Evolutionary conservation across 2,329 filamentous ascomycete genomes (phyloP).

Genomic region (Zasmidium cellare): DNA sequence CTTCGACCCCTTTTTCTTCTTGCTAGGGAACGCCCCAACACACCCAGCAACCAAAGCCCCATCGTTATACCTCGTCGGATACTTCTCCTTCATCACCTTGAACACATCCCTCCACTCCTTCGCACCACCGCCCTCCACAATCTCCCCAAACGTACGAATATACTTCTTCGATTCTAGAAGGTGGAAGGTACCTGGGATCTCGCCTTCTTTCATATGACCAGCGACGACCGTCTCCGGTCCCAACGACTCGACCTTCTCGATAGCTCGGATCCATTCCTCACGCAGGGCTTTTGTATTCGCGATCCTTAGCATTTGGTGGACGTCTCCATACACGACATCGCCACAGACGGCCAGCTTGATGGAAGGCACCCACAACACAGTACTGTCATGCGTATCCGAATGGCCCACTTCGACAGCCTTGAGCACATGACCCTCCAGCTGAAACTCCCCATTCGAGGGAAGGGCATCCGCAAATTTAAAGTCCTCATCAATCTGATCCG

Average conservation of each 20-base stretch:
- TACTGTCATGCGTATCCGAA: conserved; percentile 9
- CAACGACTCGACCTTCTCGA: conserved; percentile 11
- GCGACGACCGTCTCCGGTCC: conserved; percentile 7
- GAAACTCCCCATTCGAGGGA: conserved; percentile 3
- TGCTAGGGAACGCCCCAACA: not conserved
- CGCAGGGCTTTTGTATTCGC: conserved; percentile 9
- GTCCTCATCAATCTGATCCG: conserved; percentile 1
- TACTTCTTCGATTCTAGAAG: conserved; percentile 8
- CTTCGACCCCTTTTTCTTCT: not conserved
- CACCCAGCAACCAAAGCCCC: not conserved
- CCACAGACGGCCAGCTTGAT: conserved; percentile 11
- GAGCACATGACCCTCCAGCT: not conserved
- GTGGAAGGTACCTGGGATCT: conserved; percentile 7
- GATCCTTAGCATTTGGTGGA: conserved; percentile 11
- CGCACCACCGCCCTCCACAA: conserved; percentile 1
- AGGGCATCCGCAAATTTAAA: conserved; percentile 8
- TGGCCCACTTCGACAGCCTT: conserved; percentile 13
- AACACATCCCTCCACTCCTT: conserved; percentile 5
- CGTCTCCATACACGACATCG: conserved; percentile 15
- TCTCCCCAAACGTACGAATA: conserved; percentile 6
- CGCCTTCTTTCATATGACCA: conserved; percentile 10
- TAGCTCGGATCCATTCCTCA: conserved; percentile 12
- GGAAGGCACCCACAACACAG: conserved; percentile 10
- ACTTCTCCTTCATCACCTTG: conserved; percentile 7
- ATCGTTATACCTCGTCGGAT: conserved; percentile 1